Evolutionary conservation across 2,329 filamentous ascomycete species (phyloP), one percentile per base, ranked within the genome.

Genomic region (Cyphellophora attinorum): DNA sequence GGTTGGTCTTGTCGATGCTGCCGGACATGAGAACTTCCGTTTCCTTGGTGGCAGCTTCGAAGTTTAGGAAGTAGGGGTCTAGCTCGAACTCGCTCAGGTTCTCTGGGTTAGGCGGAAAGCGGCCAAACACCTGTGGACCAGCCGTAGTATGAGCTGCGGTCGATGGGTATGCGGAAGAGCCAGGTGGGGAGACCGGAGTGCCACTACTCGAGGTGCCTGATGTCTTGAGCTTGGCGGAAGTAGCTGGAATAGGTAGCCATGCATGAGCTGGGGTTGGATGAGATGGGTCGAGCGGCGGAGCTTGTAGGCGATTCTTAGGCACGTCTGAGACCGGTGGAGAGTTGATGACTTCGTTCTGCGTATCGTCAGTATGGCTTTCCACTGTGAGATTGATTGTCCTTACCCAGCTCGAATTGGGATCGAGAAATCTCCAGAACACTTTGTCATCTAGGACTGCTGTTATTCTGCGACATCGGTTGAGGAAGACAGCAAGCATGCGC

Each of bases 401-500:
- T 75, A 94, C 86, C 91, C 91, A 98, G 74, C 91, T 96, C 15
- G 89, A 88, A 56, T 98, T 96, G 8, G 93, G 91, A 56, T 98
- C 91, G 19, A 98, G 70, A 54, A 98, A 98, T 47, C 86, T 81
- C 88, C 89, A 95, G 78, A 88, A 94, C 16, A 98, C 88, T 3
- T 89, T 89, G 53, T 98, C 91, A 40, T 86, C 83, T 34, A 85
- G 74, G 17, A 98, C 79, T 38, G 89, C 80, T 50, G 89, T 83
- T 89, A 96, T 96, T 43, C 78, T 76, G 45, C 88, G 76, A 60
- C 91, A 98, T 31, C 91, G 74, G 53, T 98, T 98, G 32, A 98
- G 59, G 51, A 98, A 98, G 1, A 96, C 91, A 4, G 83, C 82
- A 35, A 98, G 60, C 91, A 98, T 98, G 51, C 91, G 83, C 66